Evolutionary conservation across 2,329 filamentous ascomycete species (phyloP), one percentile per base, ranked within the genome.

Genomic region (Claviceps monticola): DNA sequence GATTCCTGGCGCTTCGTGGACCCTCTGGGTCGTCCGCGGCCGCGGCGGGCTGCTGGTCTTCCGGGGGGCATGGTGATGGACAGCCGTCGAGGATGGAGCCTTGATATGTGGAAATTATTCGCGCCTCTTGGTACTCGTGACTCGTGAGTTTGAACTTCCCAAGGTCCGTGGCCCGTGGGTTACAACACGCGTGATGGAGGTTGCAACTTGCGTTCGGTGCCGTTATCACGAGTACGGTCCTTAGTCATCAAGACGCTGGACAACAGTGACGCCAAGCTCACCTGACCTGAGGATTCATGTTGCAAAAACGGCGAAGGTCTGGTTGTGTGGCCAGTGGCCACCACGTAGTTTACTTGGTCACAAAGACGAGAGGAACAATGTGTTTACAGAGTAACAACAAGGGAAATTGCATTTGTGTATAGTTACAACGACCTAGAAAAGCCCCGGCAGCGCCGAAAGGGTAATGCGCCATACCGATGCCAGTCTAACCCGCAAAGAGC

Each of bases 381-480:
- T 17, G 6, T 37, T 44, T 23, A 34, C 42, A 46, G 11, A 52
- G 50, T 51, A 58, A 61, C 64, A 58, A 64, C 38, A 69, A 68
- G 64, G 70, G 71, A 73, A 76, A 74, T 76, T 75, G 74, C 74
- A 68, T 74, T 73, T 69, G 70, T 74, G 68, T 76, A 77, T 78
- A 79, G 78, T 78, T 80, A 80, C 76, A 80, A 72, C 74, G 75
- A 74, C 68, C 66, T 71, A 71, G 68, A 70, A 68, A 69, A 68
- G 66, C 68, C 68, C 67, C 64, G 68, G 68, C 69, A 70, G 61
- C 68, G 66, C 68, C 69, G 59, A 67, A 66, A 62, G 59, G 66
- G 64, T 64, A 69, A 66, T 67, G 71, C 69, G 69, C 69, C 69
- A 66, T 70, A 68, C 69, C 69, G 66, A 71, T 70, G 69, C 70